Evolutionary conservation across 306 rosid genomes (phyloP), one percentile per base, ranked within the genome.

Genomic region (Delonix regia): DNA sequence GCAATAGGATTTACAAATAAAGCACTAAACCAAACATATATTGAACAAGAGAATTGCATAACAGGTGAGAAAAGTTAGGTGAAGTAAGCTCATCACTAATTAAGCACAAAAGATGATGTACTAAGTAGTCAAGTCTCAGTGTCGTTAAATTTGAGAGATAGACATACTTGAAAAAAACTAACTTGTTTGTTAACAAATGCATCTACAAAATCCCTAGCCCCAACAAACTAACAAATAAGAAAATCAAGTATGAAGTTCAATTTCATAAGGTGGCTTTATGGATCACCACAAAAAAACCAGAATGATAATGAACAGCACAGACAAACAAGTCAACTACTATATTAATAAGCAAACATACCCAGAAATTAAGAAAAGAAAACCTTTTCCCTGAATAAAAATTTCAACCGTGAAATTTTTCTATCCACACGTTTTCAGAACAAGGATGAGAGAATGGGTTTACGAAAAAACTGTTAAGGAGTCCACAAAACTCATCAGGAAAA

Each of bases 321-420:
- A 69, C 55, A 83, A 33, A 33, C 66, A 30, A 59, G 77, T 30
- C 74, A 71, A 84, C 61, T 76, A 42, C 24, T 49, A 63, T 36
- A 21, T 42, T 24, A 66, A 49, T 71, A 65, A 21, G 28, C 67
- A 56, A 66, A 59, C 59, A 73, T 67, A 21, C 21, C 47, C 34
- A 36, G 12, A n/a, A 14, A 21, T 25, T 61, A 18, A 22, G 61
- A 53, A 65, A 51, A 2, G 0, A 19, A 21, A 38, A 67, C 7
- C 2, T 2, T 25, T 33, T 15, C 25, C 64, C 8, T 3, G 22
- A 70, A n/a, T 11, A 0, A 81, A 45, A 27, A 14, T 69, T 56
- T 62, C 75, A 21, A 39, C 78, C 39, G 28, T 21, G 57, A 71
- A 69, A 34, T 12, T 34, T 45, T 69, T 53, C 65, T 21, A 41